These are phyloP conservation scores for Xylaria sp. DNA, from an alignment of 2,329 filamentous ascomycete species.

Conservation along the genomic window DNA sequence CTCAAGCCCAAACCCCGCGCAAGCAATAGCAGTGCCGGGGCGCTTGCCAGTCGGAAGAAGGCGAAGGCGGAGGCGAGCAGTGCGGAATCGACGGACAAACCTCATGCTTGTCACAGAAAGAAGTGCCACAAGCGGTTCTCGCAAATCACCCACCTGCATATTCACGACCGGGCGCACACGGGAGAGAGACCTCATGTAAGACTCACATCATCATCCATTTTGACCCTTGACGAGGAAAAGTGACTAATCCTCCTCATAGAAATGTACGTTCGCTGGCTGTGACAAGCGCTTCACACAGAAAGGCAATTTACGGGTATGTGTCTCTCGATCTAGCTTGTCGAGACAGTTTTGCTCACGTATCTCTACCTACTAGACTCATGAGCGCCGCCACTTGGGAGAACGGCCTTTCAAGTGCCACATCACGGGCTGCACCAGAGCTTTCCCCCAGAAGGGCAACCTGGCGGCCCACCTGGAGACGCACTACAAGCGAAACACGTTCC, in stretches of 20 bases:
- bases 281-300: constrained; percentile 86
- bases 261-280: constrained; percentile 51
- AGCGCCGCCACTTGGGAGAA: constrained; percentile 87
- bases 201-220: too few species aligned
- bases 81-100: constrained; percentile 46
- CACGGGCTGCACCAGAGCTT: constrained; percentile 74
- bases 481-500: constrained; percentile 78
- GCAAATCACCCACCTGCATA: constrained; percentile 93
- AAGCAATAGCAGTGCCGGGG: constrained; percentile 27
- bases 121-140: constrained; percentile 84
- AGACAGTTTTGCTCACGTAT: constrained; percentile 34
- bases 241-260: constrained; percentile 30
- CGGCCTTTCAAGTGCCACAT: constrained; percentile 77
- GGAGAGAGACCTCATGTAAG: constrained; percentile 90
- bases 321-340: background rate
- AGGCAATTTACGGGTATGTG: constrained; percentile 83
- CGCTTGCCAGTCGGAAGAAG: constrained; percentile 49
- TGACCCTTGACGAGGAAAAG: background rate
- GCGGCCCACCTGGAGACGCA: constrained; percentile 86
- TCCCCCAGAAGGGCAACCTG: constrained; percentile 88
- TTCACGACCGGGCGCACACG: constrained; percentile 87
- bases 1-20: constrained; percentile 12
- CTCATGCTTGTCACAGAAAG: constrained; percentile 78
- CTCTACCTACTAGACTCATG: constrained; percentile 74
- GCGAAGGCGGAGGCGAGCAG: constrained; percentile 21